Percentiles rank a stretch among this genome's conserved stretches.
phyloP scores from a whole-genome alignment of 2,329 filamentous ascomycete genomes.

The Dactylonectria estremocensis region DNA sequence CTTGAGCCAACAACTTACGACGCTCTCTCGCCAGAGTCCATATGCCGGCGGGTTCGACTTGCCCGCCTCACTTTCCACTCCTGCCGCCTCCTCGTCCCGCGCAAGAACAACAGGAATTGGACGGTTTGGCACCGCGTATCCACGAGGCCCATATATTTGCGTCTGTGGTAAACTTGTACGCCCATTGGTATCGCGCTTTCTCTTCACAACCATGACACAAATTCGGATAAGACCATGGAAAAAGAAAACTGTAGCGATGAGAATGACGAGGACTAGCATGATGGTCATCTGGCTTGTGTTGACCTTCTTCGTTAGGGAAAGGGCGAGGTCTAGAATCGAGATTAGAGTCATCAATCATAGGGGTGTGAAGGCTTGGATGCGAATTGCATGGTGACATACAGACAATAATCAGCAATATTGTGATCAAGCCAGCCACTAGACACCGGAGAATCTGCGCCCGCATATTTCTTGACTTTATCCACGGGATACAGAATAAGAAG shows the following conservation, averaged over 20 bases:
- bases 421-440: conserved; percentile 76
- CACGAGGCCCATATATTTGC: conserved; percentile 69
- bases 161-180: conserved; percentile 54
- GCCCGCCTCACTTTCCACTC: conserved; percentile 67
- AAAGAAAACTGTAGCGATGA: conserved; percentile 84
- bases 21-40: conserved; percentile 86
- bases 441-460: conserved; percentile 72
- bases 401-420: conserved; percentile 71
- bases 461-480: conserved; percentile 67
- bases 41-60: conserved; percentile 85
- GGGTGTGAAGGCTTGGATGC: too few relatives aligned
- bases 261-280: conserved; percentile 83
- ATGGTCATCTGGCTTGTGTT: conserved; percentile 82
- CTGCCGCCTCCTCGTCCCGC: conserved; percentile 79
- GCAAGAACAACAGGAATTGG: conserved; percentile 85
- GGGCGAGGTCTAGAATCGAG: conserved; percentile 75
- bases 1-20: conserved; percentile 68
- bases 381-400: conserved; percentile 69
- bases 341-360: conserved; percentile 19
- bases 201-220: conserved; percentile 74
- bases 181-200: conserved; percentile 51
- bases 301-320: conserved; percentile 77
- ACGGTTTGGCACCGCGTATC: conserved; percentile 78
- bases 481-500: conserved; percentile 70
- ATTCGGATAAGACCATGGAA: conserved; percentile 83